phyloP scores from a whole-genome alignment of 1,139 yeast species.

The Yamadazyma jaroonii region DNA sequence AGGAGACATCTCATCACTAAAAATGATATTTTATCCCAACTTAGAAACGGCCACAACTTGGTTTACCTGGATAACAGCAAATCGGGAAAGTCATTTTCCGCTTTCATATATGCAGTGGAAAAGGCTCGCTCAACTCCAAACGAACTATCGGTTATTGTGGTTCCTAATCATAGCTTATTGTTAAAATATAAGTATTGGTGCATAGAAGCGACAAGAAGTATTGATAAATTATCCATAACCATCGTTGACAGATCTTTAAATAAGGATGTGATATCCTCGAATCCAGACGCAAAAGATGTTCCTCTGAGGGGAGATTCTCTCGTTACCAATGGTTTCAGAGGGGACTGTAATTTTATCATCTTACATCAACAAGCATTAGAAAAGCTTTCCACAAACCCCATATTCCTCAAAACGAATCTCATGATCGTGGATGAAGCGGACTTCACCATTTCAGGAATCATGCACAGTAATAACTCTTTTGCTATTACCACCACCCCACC shows the following conservation, averaged over 20 bases:
- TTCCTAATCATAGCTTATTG: constrained; percentile 26
- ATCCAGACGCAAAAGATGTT: too few species aligned
- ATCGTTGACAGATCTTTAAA: background rate
- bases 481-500: constrained; percentile 4
- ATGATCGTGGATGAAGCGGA: constrained; percentile 23
- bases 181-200: constrained; percentile 18
- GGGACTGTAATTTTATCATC: background rate
- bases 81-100: constrained; percentile 26
- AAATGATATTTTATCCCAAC: too few species aligned
- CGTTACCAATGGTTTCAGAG: background rate
- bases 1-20: too few species aligned
- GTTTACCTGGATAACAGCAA: constrained; percentile 11
- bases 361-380: background rate
- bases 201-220: constrained; percentile 14
- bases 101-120: constrained; percentile 23
- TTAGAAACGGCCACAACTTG: constrained; percentile 16
- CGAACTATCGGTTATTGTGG: constrained; percentile 19
- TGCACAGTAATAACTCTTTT: background rate
- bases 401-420: constrained; percentile 2
- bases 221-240: constrained; percentile 11
- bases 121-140: constrained; percentile 15
- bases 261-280: too few species aligned
- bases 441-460: constrained; percentile 5
- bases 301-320: background rate
- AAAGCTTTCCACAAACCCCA: background rate